Base-by-base conservation (phyloP, 257 asterid genomes). In the Buddleja alternifolia region DNA sequence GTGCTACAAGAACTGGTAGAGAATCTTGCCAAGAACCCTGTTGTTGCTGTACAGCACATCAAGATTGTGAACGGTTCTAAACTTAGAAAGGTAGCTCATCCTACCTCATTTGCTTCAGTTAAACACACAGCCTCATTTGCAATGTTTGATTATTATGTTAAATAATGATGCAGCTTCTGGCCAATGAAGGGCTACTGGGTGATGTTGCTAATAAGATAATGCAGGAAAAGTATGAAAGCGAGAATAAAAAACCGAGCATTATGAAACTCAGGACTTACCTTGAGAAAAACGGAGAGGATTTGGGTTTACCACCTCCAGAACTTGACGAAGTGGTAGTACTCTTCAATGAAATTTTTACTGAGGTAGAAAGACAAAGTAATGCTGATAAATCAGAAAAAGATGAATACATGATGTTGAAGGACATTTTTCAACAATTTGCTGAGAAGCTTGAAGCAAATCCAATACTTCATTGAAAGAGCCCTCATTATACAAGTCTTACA, bases 1-100 rank as follows among this genome's bases (percentile, higher is more conserved):
- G 88, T 85, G 78, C 84, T 85, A 10, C 90, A 82, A 73, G 90
- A 85, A 25, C 68, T 85, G 50, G 86, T 86, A 16, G 87, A 82
- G 74, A 69, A 64, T 69, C 90, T 85, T 73, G 77, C 82, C 50
- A 77, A 50, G 69, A 76, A 70, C 1, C 84, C 73, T 52, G 70
- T 76, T 51, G 80, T 78, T 34, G 74, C 82, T 12, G 62, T 75
- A 51, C 80, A 62, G 63, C 73, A 80, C 60, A 67, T 85, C 65
- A 80, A 78, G 73, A 16, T 82, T 59, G 76, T 70, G 19, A 85
- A 85, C 55, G 90, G 88, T n/a, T 78, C 83, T 66, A 78, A 85
- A 80, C 69, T 85, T 53, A 78, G 75, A 76, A 82, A 80, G 90
- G 90, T 80, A 76, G 37, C 66, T 25, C 59, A 60, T 61, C 21